A percentile compares a stretch with the other conserved stretches of the same genome.
Evolutionary conservation across 306 rosid genomes (phyloP).

Genomic region (Lathyrus oleraceus): DNA sequence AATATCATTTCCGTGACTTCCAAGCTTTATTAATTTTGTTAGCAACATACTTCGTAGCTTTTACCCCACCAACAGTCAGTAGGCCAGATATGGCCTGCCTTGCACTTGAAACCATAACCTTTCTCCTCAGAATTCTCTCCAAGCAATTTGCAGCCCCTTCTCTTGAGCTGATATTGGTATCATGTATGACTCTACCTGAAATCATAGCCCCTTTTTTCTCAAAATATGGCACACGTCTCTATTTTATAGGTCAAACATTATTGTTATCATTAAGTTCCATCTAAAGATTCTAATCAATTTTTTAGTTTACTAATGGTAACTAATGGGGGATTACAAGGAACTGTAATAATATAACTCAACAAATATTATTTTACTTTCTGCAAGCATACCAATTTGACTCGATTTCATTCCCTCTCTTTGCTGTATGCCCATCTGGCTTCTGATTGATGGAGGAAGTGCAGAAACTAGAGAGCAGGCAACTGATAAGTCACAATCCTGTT

Average conservation of each 20-base stretch:
- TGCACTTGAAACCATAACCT: constrained; percentile 84
- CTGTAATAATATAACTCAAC: constrained; percentile 21
- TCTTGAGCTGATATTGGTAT: constrained; percentile 53
- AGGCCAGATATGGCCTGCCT: constrained; percentile 87
- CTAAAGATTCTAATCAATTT: constrained; percentile 21
- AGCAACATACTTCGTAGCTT: constrained; percentile 63
- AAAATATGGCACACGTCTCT: constrained; percentile 11
- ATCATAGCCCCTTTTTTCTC: constrained; percentile 27
- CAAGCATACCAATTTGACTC: constrained; percentile 57
- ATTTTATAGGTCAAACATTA: constrained; percentile 25
- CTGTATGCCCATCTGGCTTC: constrained; percentile 57
- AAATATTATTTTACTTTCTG: constrained; percentile 1
- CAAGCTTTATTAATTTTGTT: constrained; percentile 77
- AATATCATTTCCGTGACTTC: constrained; percentile 63
- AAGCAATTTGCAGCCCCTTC: constrained; percentile 74
- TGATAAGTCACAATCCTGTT: constrained; percentile 66
- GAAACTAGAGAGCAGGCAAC: constrained; percentile 60
- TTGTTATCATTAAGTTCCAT: constrained; percentile 1
- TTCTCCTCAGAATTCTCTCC: constrained; percentile 63
- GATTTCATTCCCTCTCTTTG: constrained; percentile 48
- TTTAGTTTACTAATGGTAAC: constrained; percentile 19
- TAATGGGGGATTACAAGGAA: not conserved
- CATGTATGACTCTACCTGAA: constrained; percentile 52
- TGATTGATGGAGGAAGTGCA: constrained; percentile 63
- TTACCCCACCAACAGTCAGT: constrained; percentile 70